These are phyloP conservation scores for Tricholoma bakamatsutake DNA, from an alignment of 768 basidiomycete genomes.

Conservation along the genomic window DNA sequence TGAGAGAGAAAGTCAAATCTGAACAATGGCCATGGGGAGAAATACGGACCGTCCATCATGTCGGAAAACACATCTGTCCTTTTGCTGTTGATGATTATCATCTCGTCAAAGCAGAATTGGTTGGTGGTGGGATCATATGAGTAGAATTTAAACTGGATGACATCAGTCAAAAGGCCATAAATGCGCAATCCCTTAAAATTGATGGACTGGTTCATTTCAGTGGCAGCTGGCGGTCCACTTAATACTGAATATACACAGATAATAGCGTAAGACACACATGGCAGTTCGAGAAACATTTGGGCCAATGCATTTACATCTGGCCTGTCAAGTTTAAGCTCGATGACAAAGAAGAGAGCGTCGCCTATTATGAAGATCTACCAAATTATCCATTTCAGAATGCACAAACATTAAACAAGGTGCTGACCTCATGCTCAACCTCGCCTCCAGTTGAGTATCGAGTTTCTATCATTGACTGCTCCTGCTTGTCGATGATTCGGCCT, in stretches of 20 bases:
- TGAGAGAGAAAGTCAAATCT: conserved; percentile 9
- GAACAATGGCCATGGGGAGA: conserved; percentile 6
- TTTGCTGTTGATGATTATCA: conserved; percentile 9
- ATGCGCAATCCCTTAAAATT: conserved; percentile 13
- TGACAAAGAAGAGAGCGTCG: conserved; percentile 9
- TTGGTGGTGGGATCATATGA: conserved; percentile 16
- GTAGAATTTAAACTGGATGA: conserved; percentile 16
- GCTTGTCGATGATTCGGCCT: conserved; percentile 17
- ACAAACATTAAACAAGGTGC: background rate
- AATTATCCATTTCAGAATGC: background rate
- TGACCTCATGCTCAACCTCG: conserved; percentile 12
- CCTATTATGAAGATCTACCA: conserved; percentile 9
- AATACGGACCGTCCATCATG: conserved; percentile 16
- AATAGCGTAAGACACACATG: conserved; percentile 6
- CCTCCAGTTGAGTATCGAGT: conserved; percentile 15
- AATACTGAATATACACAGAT: conserved; percentile 1
- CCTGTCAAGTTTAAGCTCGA: conserved; percentile 6
- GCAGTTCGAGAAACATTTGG: conserved; percentile 13
- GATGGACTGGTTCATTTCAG: background rate
- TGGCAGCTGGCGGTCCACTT: background rate
- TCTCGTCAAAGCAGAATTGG: conserved; percentile 16
- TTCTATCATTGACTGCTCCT: conserved; percentile 5
- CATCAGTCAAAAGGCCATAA: conserved; percentile 19
- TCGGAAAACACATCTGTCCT: conserved; percentile 10
- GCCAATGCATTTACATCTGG: conserved; percentile 4